Evolutionary conservation across 805 yeast species (phyloP), one percentile per base, ranked within the genome.

Genomic region (Wickerhamiella shivajii): DNA sequence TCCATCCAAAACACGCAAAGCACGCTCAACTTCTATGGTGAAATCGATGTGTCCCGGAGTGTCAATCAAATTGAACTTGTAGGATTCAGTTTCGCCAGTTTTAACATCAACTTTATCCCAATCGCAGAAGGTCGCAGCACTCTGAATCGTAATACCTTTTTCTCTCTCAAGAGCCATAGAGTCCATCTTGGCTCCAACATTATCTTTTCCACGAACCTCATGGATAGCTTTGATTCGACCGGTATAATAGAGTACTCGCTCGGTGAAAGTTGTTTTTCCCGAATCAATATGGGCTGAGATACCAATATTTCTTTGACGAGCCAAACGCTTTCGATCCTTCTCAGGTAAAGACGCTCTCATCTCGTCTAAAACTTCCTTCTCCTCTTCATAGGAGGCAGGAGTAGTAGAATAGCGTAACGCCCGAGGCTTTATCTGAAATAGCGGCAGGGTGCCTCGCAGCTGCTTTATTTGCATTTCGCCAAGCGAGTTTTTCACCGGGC

Each of bases 101-200:
- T 45, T 47, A 10, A 41, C 44, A 29, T 46, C 50, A 20, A 38
- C 42, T 52, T 79, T 80, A 39, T 76, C 76, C 98, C 98, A 90
- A 31, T 92, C 76, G 64, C 97, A 87, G 63, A 80, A 90, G 2
- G 98, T 90, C 22, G 98, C 98, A 42, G 98, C 98, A 40, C 95
- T 83, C 61, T 90, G 98, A 54, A 90, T 90, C 33, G 98, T 90
- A 52, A 90, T 90, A 59, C 98, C 98, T 56, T 90, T 90, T 59
- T 90, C 98, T 55, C 98, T 74, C 61, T 90, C 98, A 45, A 90
- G 67, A 48, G 90, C 98, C 98, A 90, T 90, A 40, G 85, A 87
- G 59, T 90, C 98, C 99, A 90, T 90, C 62, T 85, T 90, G 37
- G 99, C 99, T 40, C 99, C 99, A 38, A 90, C 97, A 45, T 84